Evolutionary conservation across 2,329 filamentous ascomycete genomes (phyloP).

Genomic region (Cercospora berteroae): DNA sequence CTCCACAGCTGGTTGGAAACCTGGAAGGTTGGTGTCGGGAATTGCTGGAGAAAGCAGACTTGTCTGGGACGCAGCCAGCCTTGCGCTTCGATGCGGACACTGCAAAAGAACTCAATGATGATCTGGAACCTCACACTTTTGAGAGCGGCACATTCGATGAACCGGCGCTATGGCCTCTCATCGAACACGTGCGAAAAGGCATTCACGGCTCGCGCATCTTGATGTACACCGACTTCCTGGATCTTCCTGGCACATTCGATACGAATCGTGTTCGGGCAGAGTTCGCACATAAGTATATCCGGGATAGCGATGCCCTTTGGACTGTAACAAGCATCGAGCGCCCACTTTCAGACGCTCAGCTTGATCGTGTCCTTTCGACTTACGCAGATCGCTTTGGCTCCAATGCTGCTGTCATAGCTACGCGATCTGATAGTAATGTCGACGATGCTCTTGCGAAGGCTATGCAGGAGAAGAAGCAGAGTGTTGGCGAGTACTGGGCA

Average conservation of each 20-base stretch:
- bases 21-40: slow-evolving; percentile 1
- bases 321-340: slow-evolving; percentile 24
- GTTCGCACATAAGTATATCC: slow-evolving; percentile 21
- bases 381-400: slow-evolving; percentile 26
- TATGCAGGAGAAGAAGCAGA: slow-evolving; percentile 13
- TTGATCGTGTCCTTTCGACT: slow-evolving; percentile 20
- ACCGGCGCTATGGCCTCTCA: slow-evolving; percentile 28
- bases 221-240: slow-evolving; percentile 24
- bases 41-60: neutral
- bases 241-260: slow-evolving; percentile 32
- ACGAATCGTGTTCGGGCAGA: slow-evolving; percentile 26
- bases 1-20: neutral
- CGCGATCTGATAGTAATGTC: slow-evolving; percentile 24
- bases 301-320: slow-evolving; percentile 29
- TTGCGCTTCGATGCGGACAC: slow-evolving; percentile 18
- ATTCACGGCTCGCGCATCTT: slow-evolving; percentile 23
- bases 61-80: slow-evolving; percentile 2
- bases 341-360: slow-evolving; percentile 18
- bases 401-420: slow-evolving; percentile 27
- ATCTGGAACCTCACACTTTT: slow-evolving; percentile 23
- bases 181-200: slow-evolving; percentile 27
- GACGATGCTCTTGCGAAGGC: slow-evolving; percentile 15
- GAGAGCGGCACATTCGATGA: slow-evolving; percentile 4
- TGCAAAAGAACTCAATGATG: slow-evolving; percentile 13
- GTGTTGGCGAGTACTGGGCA: slow-evolving; percentile 9